Evolutionary conservation across 2,329 filamentous ascomycete genomes (phyloP), one percentile per base, ranked within the genome.

Genomic region (Alternaria metachromatica): DNA sequence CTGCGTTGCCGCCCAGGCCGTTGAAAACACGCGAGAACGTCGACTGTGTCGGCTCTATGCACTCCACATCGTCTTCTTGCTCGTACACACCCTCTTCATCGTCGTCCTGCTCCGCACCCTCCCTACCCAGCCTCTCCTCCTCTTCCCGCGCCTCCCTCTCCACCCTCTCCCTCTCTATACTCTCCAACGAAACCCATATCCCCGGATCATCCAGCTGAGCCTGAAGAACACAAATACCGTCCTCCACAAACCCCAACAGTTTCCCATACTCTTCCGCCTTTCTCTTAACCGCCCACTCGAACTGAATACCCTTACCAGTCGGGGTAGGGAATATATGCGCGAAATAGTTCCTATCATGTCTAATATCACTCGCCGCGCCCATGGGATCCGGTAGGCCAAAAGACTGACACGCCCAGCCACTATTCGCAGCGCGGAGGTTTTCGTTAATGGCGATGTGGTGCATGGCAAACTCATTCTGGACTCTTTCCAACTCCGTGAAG

Each of bases 231-330:
- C 13, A 15, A 33, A 33, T 4, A 1, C 30, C 6, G 1, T 2
- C 13, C 7, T 37, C 33, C 8, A 37, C 13, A 0, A 37, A 0
- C 33, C 33, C 33, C 13, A 37, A 0, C 0, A n/a, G 3, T 0
- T 1, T 3, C 4, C 2, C 15, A 37, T 37, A 37, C 0, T 0
- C 33, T 0, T 3, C 33, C 13, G 1, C 1, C 15, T 37, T 37
- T 4, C 15, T 4, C 15, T n/a, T 4, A 0, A 37, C 15, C 33
- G 33, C 33, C 33, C 15, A 37, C 33, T 3, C 33, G 7, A 37
- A n/a, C 15, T 10, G 8, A n/a, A 37, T 1, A 4, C 33, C 33
- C 8, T 2, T 37, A 9, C 33, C 33, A 2, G 2, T 10, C 4
- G 33, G 15, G 0, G 15, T n/a, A 0, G 8, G 33, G 3, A 37